phyloP scores from a whole-genome alignment of 1,139 yeast genomes.

The Taiozyma onychis region DNA sequence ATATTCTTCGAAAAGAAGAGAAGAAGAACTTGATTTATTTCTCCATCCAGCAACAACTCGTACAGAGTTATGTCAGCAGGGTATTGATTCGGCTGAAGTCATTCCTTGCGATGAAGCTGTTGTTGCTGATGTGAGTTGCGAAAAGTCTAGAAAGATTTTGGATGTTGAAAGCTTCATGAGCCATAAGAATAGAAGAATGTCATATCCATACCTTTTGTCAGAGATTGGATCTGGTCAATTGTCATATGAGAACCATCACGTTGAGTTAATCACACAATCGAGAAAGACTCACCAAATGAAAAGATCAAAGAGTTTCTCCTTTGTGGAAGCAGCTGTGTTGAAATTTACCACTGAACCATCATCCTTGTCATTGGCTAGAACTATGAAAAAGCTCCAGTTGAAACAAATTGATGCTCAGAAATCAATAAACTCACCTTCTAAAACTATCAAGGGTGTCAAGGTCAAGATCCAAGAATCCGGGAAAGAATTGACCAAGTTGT shows the following conservation, averaged over 20 bases:
- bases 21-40: conserved; percentile 1
- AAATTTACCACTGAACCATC: conserved; percentile 25
- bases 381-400: conserved; percentile 25
- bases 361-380: conserved; percentile 23
- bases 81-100: not conserved
- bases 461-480: conserved; percentile 9
- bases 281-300: conserved; percentile 5
- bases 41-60: not conserved
- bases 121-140: not conserved
- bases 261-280: conserved; percentile 1
- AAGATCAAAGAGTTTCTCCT: conserved; percentile 39
- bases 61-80: not conserved
- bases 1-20: conserved; percentile 1
- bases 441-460: not conserved
- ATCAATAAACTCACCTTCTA: not conserved
- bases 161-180: not conserved
- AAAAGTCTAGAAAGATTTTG: not conserved
- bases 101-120: not conserved
- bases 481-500: conserved; percentile 23
- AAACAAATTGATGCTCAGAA: conserved; percentile 8
- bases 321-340: conserved; percentile 34
- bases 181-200: conserved; percentile 38
- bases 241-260: conserved; percentile 22
- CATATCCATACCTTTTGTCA: conserved; percentile 34
- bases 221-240: conserved; percentile 31